Conservation (phyloP, 345 rosid genomes). For the Durio zibethinus region DNA sequence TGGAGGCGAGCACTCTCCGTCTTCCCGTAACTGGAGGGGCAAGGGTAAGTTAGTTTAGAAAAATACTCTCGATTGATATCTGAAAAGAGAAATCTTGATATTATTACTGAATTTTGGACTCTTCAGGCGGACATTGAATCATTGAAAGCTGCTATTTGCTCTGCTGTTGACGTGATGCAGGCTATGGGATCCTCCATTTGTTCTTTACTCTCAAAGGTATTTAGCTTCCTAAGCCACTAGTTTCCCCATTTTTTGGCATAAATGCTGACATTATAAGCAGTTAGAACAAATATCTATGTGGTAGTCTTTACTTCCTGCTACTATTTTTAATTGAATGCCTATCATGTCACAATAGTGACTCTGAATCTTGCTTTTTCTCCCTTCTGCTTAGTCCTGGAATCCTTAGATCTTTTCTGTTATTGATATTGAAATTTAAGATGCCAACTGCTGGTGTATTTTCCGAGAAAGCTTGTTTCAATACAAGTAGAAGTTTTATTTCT, state of each 20-base stretch:
- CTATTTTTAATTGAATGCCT: background rate
- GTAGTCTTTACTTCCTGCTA: background rate
- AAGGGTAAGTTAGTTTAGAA: conserved; percentile 45
- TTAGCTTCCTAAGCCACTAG: background rate
- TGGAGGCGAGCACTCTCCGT: conserved; percentile 87
- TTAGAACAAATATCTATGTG: background rate
- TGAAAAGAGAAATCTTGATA: conserved; percentile 17
- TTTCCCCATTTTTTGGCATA: background rate
- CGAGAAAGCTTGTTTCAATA: background rate
- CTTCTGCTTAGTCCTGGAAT: background rate
- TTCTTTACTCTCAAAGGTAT: conserved; percentile 67
- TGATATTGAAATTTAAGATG: conserved; percentile 1
- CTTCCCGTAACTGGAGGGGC: conserved; percentile 90
- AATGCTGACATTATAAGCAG: background rate
- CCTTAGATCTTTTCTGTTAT: background rate
- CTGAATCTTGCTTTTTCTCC: background rate
- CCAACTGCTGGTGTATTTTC: background rate
- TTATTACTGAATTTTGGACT: conserved; percentile 14
- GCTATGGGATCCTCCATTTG: conserved; percentile 77
- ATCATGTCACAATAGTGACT: background rate
- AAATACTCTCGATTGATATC: background rate
- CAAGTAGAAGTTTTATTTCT: background rate
- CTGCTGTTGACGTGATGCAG: conserved; percentile 92
- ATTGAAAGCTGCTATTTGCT: conserved; percentile 71
- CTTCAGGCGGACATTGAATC: conserved; percentile 77